Percentiles rank a stretch among this genome's conserved stretches.
phyloP scores from a whole-genome alignment of 2,329 filamentous ascomycete species.

The Pseudogymnoascus sp. region DNA sequence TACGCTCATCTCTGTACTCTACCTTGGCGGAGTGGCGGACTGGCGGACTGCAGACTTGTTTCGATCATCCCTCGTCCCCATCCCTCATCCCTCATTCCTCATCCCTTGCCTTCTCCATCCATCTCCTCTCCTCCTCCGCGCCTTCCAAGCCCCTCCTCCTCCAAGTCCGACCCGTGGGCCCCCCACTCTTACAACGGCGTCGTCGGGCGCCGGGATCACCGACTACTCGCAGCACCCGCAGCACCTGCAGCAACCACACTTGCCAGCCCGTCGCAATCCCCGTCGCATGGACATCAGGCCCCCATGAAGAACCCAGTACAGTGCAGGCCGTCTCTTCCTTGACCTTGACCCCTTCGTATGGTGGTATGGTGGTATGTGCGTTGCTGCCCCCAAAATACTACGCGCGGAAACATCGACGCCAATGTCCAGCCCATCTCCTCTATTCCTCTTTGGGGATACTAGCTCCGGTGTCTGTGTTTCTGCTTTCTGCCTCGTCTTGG shows the following conservation, averaged over 20 bases:
- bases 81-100: not conserved
- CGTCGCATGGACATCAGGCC: not conserved
- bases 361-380: not conserved
- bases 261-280: not conserved
- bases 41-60: too few species aligned
- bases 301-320: not conserved
- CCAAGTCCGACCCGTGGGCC: not conserved
- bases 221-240: not conserved
- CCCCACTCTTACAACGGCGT: not conserved
- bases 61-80: not conserved
- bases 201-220: not conserved
- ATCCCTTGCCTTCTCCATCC: not conserved
- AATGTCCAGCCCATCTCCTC: not conserved
- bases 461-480: not conserved
- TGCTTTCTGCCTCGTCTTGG: not conserved
- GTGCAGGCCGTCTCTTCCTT: not conserved
- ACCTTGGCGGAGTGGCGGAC: not conserved
- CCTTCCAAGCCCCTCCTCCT: not conserved
- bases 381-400: not conserved
- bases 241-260: too few species aligned
- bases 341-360: not conserved
- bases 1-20: not conserved
- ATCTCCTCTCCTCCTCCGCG: not conserved
- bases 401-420: not conserved
- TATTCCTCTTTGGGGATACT: not conserved